Evolutionary conservation across 768 basidiomycete genomes (phyloP), one percentile per base, ranked within the genome.

Genomic region (Dacryopinax primogenitus): DNA sequence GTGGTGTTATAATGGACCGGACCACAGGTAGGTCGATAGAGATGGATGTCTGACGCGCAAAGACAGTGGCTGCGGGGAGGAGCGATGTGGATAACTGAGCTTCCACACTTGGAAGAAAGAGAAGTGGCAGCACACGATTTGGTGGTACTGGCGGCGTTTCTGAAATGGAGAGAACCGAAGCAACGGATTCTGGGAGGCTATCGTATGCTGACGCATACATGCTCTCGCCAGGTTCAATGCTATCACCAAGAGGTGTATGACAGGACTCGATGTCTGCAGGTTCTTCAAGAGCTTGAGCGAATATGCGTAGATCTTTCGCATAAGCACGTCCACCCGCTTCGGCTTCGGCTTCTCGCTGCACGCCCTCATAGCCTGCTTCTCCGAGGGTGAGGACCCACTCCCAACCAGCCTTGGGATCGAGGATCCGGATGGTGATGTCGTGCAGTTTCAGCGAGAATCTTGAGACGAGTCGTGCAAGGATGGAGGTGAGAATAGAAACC

Each of bases 381-480:
- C 51, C 51, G 4, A 58, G 51, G 11, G 51, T 58, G 51, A 58
- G 18, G 13, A 58, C 51, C 51, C 51, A 58, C 18, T 58, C 51
- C 26, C 3, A 28, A 6, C 51, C 51, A 11, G 51, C 51, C 13
- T 30, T 80, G 1, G 84, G 83, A 71, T 87, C 81, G n/a, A 89
- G 76, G 35, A 92, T 67, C 1, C 86, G 86, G 65, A 92, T 76
- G 70, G 77, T 83, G 36, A 84, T 83, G 71, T 90, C 84, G 30
- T 79, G 71, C 15, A 84, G 87, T 69, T 87, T 84, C 70, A 90
- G 87, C 67, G 88, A 84, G 71, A 93, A 88, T 67, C 86, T 82
- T 16, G 88, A 81, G 32, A 93, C 82, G 13, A 93, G 77, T 32
- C 84, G 80, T 71, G 92, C 90, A 58, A 92, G 84, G 64, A 93